Evolutionary conservation across 768 basidiomycete species (phyloP).

Genomic region (Mycena kentingensis): DNA sequence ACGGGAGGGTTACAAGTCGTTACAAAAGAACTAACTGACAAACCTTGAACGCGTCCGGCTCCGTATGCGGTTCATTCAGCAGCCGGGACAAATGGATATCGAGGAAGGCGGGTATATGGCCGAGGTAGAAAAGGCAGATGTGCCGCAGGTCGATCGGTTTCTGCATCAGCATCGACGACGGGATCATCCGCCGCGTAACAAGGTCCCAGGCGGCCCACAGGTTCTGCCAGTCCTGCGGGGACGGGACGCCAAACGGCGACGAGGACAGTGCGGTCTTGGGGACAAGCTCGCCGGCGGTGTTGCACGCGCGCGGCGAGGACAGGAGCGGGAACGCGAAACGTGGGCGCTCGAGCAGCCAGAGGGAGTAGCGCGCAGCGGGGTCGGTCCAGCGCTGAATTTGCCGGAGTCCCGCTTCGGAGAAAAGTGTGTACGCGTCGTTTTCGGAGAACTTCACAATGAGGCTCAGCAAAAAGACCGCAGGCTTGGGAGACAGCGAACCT

Average conservation of each 20-base stretch:
- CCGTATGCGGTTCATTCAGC: conserved; percentile 75
- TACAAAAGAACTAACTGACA: conserved; percentile 20
- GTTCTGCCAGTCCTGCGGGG: conserved; percentile 73
- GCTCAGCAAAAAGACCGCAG: not conserved
- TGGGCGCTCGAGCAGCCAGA: conserved; percentile 92
- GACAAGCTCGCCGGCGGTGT: conserved; percentile 25
- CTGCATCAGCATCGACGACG: conserved; percentile 78
- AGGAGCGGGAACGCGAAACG: conserved; percentile 74
- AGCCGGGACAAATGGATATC: conserved; percentile 86
- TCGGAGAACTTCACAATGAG: conserved; percentile 69
- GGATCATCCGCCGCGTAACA: conserved; percentile 84
- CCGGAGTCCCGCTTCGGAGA: conserved; percentile 74
- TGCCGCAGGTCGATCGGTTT: conserved; percentile 95
- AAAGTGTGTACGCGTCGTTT: conserved; percentile 66
- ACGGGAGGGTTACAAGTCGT: not conserved
- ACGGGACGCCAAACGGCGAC: conserved; percentile 69
- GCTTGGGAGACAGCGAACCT: conserved; percentile 49
- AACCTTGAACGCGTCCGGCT: conserved; percentile 81
- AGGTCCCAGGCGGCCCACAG: conserved; percentile 92
- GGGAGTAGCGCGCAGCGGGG: conserved; percentile 65
- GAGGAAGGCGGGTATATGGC: conserved; percentile 90
- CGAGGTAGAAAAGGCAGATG: conserved; percentile 95
- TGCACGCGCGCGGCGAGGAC: conserved; percentile 36
- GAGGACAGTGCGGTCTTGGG: conserved; percentile 28
- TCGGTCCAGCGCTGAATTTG: conserved; percentile 88